These are phyloP conservation scores for Cladosporium sp. DNA, from an alignment of 2,329 filamentous ascomycete genomes.

Conservation along the genomic window DNA sequence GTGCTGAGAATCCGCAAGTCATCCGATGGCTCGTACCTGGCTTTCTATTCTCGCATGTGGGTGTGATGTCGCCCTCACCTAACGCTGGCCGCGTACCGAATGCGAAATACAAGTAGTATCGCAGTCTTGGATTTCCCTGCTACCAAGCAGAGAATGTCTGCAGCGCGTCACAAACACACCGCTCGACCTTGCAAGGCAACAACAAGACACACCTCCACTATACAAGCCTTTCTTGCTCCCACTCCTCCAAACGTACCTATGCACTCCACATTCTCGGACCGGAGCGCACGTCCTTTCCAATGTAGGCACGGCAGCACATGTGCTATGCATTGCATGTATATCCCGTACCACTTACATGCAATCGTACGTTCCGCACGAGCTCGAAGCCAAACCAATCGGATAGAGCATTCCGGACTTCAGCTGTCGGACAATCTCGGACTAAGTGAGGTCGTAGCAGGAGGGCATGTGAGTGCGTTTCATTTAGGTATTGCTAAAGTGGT, in stretches of 20 bases:
- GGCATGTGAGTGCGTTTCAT: not conserved
- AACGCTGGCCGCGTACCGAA: not conserved
- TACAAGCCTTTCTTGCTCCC: not conserved
- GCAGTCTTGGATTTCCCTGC: not conserved
- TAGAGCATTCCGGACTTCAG: not conserved
- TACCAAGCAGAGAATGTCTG: not conserved
- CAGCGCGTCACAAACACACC: not conserved
- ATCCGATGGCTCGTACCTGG: conserved; percentile 2
- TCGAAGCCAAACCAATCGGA: not conserved
- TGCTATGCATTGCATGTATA: conserved; percentile 10
- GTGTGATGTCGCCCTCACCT: not conserved
- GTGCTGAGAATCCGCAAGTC: not conserved
- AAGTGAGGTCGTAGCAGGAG: not conserved
- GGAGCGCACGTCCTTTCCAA: conserved; percentile 1
- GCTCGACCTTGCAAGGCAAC: not conserved
- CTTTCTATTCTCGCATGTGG: not conserved
- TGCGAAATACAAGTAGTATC: not conserved
- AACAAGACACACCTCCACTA: not conserved
- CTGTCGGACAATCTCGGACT: conserved; percentile 3
- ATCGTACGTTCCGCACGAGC: not conserved
- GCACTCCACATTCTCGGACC: conserved; percentile 12
- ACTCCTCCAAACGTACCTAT: not conserved
- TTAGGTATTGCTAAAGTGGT: not conserved
- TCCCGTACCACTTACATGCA: not conserved
- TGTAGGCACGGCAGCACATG: not conserved